Conservation (phyloP, 768 basidiomycete species). For the Mycena galericulata region DNA sequence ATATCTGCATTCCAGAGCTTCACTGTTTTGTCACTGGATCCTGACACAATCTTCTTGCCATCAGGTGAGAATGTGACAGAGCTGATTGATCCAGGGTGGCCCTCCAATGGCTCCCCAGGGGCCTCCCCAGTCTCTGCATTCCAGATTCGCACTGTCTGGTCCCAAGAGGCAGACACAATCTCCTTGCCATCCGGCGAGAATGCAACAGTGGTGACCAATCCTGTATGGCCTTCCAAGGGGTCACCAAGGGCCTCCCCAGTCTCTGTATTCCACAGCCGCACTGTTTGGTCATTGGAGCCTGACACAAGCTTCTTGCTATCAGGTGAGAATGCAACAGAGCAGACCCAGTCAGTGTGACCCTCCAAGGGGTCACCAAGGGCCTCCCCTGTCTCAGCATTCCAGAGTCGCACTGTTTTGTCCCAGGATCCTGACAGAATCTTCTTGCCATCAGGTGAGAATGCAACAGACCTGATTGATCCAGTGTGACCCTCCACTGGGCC, state of each 20-base stretch:
- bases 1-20: not conserved
- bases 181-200: constrained; percentile 4
- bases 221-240: not conserved
- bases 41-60: not conserved
- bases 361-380: not conserved
- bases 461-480: not conserved
- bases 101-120: not conserved
- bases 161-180: not conserved
- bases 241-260: not conserved
- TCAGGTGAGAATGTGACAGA: not conserved
- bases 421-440: not conserved
- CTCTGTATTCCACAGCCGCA: not conserved
- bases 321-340: not conserved
- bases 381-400: not conserved
- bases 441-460: not conserved
- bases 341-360: not conserved
- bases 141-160: not conserved
- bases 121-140: not conserved
- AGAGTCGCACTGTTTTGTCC: not conserved
- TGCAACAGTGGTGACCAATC: not conserved
- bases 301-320: constrained; percentile 1
- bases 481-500: not conserved
- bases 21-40: not conserved
- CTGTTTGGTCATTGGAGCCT: not conserved
- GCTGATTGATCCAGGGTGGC: not conserved